These are phyloP conservation scores for Anaeromyces robustus DNA, from an alignment of 192 early-diverging fungal genomes.

Conservation along the genomic window DNA sequence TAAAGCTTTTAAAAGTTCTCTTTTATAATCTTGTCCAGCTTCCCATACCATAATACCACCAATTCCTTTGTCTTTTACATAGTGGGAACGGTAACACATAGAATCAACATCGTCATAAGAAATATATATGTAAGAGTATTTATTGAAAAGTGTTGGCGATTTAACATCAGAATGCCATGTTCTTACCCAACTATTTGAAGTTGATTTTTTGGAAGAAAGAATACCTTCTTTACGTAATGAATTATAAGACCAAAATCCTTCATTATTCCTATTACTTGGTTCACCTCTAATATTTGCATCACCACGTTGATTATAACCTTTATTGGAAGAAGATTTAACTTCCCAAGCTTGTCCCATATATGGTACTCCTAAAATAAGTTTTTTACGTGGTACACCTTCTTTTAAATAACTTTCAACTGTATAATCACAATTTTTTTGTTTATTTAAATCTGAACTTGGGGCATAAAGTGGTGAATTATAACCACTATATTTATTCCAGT, in stretches of 20 bases:
- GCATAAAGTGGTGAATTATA: background rate
- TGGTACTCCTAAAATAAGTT: background rate
- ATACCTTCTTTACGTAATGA: background rate
- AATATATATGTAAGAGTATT: conserved; percentile 32
- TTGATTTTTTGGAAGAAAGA: background rate
- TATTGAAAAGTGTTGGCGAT: conserved; percentile 62
- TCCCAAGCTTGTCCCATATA: background rate
- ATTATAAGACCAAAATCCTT: background rate
- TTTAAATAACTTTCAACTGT: background rate
- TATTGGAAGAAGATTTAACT: background rate
- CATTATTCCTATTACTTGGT: no score
- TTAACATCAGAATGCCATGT: conserved; percentile 40
- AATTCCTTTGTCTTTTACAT: conserved; percentile 30
- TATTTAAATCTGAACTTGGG: background rate
- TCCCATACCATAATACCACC: conserved; percentile 55
- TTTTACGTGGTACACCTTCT: background rate
- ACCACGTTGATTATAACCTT: background rate
- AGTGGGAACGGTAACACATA: conserved; percentile 34
- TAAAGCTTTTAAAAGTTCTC: conserved; percentile 26
- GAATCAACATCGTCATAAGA: conserved; percentile 54
- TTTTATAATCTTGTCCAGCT: conserved; percentile 41
- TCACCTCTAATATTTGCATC: no score
- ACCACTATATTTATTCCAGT: background rate
- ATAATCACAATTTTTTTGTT: background rate
- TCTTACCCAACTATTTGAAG: conserved; percentile 35